Base-by-base conservation (phyloP, 73 alveolate species). In the Paramecium tetraurelia region DNA sequence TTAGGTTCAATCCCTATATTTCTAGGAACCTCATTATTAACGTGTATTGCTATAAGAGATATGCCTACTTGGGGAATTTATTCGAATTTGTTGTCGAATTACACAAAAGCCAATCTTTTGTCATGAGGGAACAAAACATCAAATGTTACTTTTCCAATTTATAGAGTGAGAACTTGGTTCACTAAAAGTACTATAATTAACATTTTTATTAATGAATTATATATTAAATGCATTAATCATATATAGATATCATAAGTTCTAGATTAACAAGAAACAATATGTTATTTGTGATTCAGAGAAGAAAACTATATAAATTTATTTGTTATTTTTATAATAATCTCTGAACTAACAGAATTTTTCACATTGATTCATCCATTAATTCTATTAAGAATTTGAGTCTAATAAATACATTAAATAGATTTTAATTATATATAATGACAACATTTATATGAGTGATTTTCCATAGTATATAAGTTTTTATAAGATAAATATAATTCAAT, bases 11-110 rank as follows among this genome's bases (percentile, higher is more conserved):
- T 31, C 5, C 75, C 75, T 21, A 80, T 20, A 20, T 43, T 43
- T 43, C 57, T 40, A 9, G 90, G 90, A 80, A 80, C 72, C 48
- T 80, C 90, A 22, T 80, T 80, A 41, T 80, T 48, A 22, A 80
- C 57, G 57, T 80, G 90, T 22, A 80, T 12, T 22, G 75, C 90
- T 9, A 80, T 46, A 24, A 80, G 18, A 22, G 90, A 80, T 38
- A 75, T 75, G 3, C 58, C 59, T 35, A 75, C 46, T 8, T 75
- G 20, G 3, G 87, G 87, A 75, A 38, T 22, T 20, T 24, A 12
- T 75, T 75, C 59, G 20, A 75, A 75, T 75, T 75, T 41, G 1
- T 75, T 9, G 8, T 35, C 59, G 21, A 75, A 75, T 20, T 75
- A n/a, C 5, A 75, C 36, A 22, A 41, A 75, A 38, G 87, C 87